Percentiles rank a stretch among this genome's conserved stretches.
phyloP scores from a whole-genome alignment of 2,329 filamentous ascomycete species.

The Cercospora beticola region DNA sequence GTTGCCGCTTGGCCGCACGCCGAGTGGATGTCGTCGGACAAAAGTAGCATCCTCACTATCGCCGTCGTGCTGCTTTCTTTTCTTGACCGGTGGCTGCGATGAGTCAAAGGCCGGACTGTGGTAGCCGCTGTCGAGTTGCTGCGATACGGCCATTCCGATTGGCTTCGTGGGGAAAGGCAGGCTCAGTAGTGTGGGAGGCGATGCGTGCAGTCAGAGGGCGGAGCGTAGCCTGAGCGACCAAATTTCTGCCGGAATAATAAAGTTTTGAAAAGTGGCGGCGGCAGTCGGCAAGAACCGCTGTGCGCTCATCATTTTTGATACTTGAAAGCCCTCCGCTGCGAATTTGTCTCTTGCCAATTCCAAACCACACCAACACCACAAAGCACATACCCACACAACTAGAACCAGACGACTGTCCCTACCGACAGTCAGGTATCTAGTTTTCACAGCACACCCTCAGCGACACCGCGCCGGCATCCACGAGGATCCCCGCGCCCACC shows the following conservation, averaged over 20 bases:
- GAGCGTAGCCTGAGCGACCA: neutral
- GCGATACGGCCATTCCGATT: slow-evolving; percentile 21
- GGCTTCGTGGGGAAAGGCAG: neutral
- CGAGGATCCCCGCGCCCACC: slow-evolving; percentile 42
- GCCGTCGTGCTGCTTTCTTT: slow-evolving; percentile 15
- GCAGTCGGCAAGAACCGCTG: neutral
- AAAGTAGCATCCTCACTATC: slow-evolving; percentile 40
- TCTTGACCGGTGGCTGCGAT: slow-evolving; percentile 25
- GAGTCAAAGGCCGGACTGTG: slow-evolving; percentile 15
- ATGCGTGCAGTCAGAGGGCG: neutral
- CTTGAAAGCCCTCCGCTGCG: slow-evolving; percentile 11
- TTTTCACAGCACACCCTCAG: slow-evolving; percentile 36
- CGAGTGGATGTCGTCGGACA: slow-evolving; percentile 76
- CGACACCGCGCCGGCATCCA: slow-evolving; percentile 41
- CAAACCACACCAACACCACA: slow-evolving; percentile 29
- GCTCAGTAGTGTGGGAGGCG: neutral
- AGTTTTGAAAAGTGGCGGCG: slow-evolving; percentile 13
- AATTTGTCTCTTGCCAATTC: slow-evolving; percentile 8
- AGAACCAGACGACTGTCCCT: slow-evolving; percentile 48
- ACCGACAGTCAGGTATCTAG: slow-evolving; percentile 51
- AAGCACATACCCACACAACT: slow-evolving; percentile 24
- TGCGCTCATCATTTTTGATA: slow-evolving; percentile 6
- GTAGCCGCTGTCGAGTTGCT: slow-evolving; percentile 13
- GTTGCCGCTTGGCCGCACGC: slow-evolving; percentile 85
- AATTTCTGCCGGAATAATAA: neutral